Evolutionary conservation across 2,329 filamentous ascomycete genomes (phyloP).

Genomic region (Dactylella cylindrospora): DNA sequence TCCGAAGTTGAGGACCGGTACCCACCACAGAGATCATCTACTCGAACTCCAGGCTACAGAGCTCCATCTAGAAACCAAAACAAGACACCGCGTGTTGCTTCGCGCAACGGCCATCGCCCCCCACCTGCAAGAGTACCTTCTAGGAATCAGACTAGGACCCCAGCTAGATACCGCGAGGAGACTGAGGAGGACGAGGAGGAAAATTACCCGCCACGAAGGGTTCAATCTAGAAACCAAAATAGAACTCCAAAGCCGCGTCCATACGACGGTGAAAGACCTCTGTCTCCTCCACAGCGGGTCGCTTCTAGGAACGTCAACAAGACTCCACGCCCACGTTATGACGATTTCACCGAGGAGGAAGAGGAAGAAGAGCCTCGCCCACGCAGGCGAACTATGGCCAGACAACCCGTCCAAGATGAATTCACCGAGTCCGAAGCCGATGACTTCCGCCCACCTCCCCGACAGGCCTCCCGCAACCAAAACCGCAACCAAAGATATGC

Average conservation of each 20-base stretch:
- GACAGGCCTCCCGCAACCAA: slow-evolving; percentile 37
- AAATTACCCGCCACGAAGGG: slow-evolving; percentile 27
- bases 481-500: slow-evolving; percentile 19
- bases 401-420: slow-evolving; percentile 33
- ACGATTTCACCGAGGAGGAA: slow-evolving; percentile 37
- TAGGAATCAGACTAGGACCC: slow-evolving; percentile 27
- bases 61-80: slow-evolving; percentile 36
- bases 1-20: slow-evolving; percentile 36
- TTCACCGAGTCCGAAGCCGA: slow-evolving; percentile 39
- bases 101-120: slow-evolving; percentile 31
- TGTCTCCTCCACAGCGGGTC: slow-evolving; percentile 37
- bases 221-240: slow-evolving; percentile 31
- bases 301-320: slow-evolving; percentile 36
- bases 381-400: slow-evolving; percentile 20
- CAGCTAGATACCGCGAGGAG: slow-evolving; percentile 25
- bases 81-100: slow-evolving; percentile 34
- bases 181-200: slow-evolving; percentile 23
- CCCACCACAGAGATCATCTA: slow-evolving; percentile 5
- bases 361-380: slow-evolving; percentile 27
- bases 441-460: slow-evolving; percentile 29
- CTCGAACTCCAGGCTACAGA: slow-evolving; percentile 22
- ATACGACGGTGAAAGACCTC: slow-evolving; percentile 25
- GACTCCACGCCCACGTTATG: slow-evolving; percentile 36
- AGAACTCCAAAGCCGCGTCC: slow-evolving; percentile 37
- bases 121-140: slow-evolving; percentile 33